phyloP scores from a whole-genome alignment of 306 rosid genomes.

The Vigna unguiculata region DNA sequence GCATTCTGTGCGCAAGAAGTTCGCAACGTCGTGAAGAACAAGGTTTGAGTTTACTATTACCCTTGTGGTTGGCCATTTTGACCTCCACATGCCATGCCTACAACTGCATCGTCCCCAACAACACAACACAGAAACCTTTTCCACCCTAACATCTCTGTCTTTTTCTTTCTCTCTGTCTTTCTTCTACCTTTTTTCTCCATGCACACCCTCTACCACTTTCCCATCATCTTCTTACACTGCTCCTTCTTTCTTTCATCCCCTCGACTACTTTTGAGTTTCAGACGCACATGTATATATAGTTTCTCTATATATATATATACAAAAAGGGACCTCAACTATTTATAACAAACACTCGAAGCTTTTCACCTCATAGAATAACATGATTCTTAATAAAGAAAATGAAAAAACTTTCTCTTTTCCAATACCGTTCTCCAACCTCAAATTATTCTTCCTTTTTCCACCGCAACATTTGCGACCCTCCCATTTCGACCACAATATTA shows the following conservation, averaged over 20 bases:
- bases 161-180: neutral
- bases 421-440: neutral
- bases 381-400: slow-evolving; percentile 22
- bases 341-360: neutral
- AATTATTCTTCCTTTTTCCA: neutral
- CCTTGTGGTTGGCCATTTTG: neutral
- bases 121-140: neutral
- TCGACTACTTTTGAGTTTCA: too few relatives aligned
- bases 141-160: too few relatives aligned
- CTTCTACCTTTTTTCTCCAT: too few relatives aligned
- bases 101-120: neutral
- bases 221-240: neutral
- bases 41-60: neutral
- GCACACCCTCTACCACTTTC: neutral
- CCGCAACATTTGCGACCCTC: neutral
- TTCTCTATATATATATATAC: too few relatives aligned
- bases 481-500: neutral
- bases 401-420: neutral
- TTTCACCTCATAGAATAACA: neutral
- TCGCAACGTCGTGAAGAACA: neutral
- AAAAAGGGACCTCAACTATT: neutral
- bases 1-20: neutral
- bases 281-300: too few relatives aligned
- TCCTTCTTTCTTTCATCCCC: too few relatives aligned
- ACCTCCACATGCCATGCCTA: neutral